Percentiles rank a stretch among this genome's conserved stretches.
Conservation (phyloP, 768 basidiomycete species). For the Flagelloscypha sp. region DNA sequence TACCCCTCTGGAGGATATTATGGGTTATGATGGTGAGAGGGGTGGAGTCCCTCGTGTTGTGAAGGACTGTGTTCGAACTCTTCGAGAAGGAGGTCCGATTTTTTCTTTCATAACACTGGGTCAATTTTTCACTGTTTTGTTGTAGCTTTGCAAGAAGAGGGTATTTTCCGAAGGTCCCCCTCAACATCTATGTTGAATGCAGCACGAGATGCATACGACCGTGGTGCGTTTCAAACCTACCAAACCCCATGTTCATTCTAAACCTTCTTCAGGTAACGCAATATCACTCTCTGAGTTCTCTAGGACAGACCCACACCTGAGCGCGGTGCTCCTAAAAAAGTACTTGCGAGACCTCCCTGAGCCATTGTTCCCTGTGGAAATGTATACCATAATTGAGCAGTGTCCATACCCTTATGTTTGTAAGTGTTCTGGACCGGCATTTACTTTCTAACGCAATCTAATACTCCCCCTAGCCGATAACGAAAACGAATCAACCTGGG, state of each 20-base stretch:
- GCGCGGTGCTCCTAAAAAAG: slow-evolving; percentile 81
- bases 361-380: slow-evolving; percentile 65
- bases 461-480: too few relatives aligned
- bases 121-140: not conserved
- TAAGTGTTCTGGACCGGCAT: too few relatives aligned
- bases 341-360: slow-evolving; percentile 74
- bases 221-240: slow-evolving; percentile 36
- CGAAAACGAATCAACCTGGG: too few relatives aligned
- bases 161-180: slow-evolving; percentile 78
- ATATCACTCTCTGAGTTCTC: slow-evolving; percentile 74
- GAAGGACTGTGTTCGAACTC: slow-evolving; percentile 63
- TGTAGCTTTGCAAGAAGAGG: slow-evolving; percentile 58
- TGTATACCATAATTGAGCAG: slow-evolving; percentile 56
- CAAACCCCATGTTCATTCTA: slow-evolving; percentile 3
- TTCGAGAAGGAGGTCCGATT: slow-evolving; percentile 46
- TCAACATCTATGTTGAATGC: slow-evolving; percentile 60
- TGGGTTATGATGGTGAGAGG: slow-evolving; percentile 80
- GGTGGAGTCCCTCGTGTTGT: slow-evolving; percentile 76
- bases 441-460: too few relatives aligned
- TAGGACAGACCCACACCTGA: slow-evolving; percentile 69
- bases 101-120: not conserved
- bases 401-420: slow-evolving; percentile 68
- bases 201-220: slow-evolving; percentile 77
- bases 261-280: slow-evolving; percentile 47
- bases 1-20: slow-evolving; percentile 71